phyloP scores from a whole-genome alignment of 305 asterid genomes.

The Solanum aculeatissimum region DNA sequence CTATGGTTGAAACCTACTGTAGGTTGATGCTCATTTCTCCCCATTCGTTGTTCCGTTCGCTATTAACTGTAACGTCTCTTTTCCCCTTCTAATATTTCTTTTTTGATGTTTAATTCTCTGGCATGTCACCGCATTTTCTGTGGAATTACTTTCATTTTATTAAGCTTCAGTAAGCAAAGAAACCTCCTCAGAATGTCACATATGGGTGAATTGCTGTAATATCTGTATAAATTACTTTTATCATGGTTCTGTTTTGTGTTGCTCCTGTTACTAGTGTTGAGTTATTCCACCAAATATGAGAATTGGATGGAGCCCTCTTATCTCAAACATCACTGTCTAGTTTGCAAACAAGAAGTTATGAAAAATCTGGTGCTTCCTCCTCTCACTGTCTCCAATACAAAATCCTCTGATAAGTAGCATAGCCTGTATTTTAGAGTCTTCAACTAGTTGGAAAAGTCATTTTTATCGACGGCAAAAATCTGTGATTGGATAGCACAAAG shows the following conservation, averaged over 20 bases:
- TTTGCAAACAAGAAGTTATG: not conserved
- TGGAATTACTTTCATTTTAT: not conserved
- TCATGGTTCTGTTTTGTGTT: not conserved
- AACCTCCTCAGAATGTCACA: not conserved
- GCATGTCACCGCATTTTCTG: not conserved
- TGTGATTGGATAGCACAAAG: too few species aligned
- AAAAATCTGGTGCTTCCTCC: not conserved
- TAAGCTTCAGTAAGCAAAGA: not conserved
- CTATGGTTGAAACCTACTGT: constrained; percentile 95
- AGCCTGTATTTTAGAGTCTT: not conserved
- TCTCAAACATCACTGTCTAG: not conserved
- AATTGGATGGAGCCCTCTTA: not conserved
- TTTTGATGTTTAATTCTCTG: not conserved
- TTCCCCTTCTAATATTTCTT: not conserved
- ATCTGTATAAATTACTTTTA: not conserved
- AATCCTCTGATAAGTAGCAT: not conserved
- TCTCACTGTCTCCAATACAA: not conserved
- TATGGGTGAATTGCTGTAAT: not conserved
- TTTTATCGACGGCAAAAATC: not conserved
- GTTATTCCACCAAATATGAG: not conserved
- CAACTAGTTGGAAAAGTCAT: not conserved
- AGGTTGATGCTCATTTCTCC: constrained; percentile 85
- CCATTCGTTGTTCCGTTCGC: constrained; percentile 89
- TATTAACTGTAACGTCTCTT: constrained; percentile 45
- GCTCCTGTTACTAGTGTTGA: not conserved